Evolutionary conservation across 2,329 filamentous ascomycete genomes (phyloP).

Genomic region (Fusarium dlaminii): DNA sequence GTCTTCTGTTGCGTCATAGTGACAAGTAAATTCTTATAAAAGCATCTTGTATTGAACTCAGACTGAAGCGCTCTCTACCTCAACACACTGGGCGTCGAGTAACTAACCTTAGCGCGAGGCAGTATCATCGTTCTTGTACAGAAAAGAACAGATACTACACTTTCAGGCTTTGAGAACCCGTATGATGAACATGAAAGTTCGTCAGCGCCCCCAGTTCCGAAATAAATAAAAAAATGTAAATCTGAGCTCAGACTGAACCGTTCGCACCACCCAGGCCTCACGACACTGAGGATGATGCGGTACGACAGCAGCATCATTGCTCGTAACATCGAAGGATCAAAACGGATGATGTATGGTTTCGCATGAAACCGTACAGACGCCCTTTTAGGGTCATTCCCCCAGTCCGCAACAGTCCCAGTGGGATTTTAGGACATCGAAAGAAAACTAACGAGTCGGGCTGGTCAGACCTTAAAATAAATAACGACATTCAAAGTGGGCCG

Average conservation of each 20-base stretch:
- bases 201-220: not conserved
- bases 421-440: accelerated
- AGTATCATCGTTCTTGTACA: not conserved
- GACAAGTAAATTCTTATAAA: not conserved
- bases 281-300: not conserved
- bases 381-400: not conserved
- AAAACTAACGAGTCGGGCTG: not conserved
- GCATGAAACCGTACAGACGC: accelerated
- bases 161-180: not conserved
- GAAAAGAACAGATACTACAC: not conserved
- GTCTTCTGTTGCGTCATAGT: not conserved
- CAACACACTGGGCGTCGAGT: not conserved
- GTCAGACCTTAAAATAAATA: not conserved
- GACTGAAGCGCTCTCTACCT: not conserved
- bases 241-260: not conserved
- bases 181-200: not conserved
- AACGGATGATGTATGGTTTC: accelerated
- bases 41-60: not conserved
- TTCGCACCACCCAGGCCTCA: not conserved
- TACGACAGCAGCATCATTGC: not conserved
- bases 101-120: not conserved
- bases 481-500: not conserved
- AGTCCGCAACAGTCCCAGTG: accelerated
- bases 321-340: not conserved
- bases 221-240: not conserved